Percentiles rank a stretch among this genome's conserved stretches.
phyloP scores from a whole-genome alignment of 495 filamentous ascomycete genomes.

The Chaetomium fimeti region DNA sequence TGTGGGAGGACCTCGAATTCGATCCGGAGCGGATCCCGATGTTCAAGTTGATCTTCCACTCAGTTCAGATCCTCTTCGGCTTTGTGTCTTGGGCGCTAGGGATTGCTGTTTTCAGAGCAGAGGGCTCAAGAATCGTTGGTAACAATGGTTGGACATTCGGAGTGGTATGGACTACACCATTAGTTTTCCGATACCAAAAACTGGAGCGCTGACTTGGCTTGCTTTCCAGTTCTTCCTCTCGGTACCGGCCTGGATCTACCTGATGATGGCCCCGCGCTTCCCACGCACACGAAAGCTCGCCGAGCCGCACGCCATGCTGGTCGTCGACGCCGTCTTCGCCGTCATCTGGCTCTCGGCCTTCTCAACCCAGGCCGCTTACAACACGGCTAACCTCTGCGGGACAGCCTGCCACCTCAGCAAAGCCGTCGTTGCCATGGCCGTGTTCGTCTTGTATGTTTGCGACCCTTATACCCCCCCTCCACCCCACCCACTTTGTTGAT shows the following conservation, averaged over 20 bases:
- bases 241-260: constrained; percentile 78
- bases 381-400: constrained; percentile 50
- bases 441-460: constrained; percentile 72
- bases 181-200: background rate
- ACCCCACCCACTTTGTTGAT: background rate
- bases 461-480: background rate
- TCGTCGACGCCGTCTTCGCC: constrained; percentile 68
- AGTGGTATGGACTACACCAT: constrained; percentile 56
- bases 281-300: constrained; percentile 74
- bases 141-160: constrained; percentile 73
- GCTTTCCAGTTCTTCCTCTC: constrained; percentile 73
- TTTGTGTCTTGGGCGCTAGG: constrained; percentile 71
- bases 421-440: constrained; percentile 71
- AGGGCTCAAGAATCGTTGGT: constrained; percentile 61
- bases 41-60: constrained; percentile 57
- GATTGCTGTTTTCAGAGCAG: constrained; percentile 66
- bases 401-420: constrained; percentile 69
- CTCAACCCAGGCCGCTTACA: constrained; percentile 68
- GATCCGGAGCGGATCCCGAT: constrained; percentile 53
- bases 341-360: constrained; percentile 86
- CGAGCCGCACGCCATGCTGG: constrained; percentile 77
- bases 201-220: background rate
- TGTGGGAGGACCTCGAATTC: constrained; percentile 49
- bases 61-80: constrained; percentile 62
- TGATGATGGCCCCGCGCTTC: constrained; percentile 80